Evolutionary conservation across 2,329 filamentous ascomycete species (phyloP).

Genomic region (Geoglossum cookeanum): DNA sequence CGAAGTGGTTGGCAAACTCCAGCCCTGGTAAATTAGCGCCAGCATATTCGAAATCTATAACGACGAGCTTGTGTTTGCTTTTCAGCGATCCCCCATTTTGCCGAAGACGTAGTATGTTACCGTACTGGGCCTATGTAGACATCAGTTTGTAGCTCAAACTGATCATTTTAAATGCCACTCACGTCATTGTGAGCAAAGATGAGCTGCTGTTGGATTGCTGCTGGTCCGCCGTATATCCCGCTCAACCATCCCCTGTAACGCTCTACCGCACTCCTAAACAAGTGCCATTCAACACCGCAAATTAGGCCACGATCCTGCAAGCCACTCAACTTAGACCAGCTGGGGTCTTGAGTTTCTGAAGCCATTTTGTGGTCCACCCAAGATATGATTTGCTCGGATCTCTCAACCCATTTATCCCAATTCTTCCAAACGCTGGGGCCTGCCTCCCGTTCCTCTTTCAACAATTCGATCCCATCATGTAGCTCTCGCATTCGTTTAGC

Average conservation of each 20-base stretch:
- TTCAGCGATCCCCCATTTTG: constrained; percentile 57
- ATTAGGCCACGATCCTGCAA: constrained; percentile 60
- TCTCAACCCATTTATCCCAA: constrained; percentile 79
- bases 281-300: constrained; percentile 65
- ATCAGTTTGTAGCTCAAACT: background rate
- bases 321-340: constrained; percentile 24
- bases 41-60: constrained; percentile 97
- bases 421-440: constrained; percentile 79
- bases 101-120: constrained; percentile 75
- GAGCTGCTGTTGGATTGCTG: constrained; percentile 51
- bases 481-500: constrained; percentile 95
- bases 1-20: constrained; percentile 96
- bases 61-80: constrained; percentile 87
- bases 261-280: constrained; percentile 55
- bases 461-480: constrained; percentile 78
- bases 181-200: constrained; percentile 98
- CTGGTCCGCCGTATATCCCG: constrained; percentile 46
- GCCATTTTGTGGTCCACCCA: constrained; percentile 44
- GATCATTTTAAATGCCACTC: constrained; percentile 17
- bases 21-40: constrained; percentile 70
- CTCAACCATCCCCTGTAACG: constrained; percentile 62
- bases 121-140: constrained; percentile 67
- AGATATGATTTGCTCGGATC: constrained; percentile 39
- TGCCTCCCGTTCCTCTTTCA: constrained; percentile 54
- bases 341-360: constrained; percentile 23